These are phyloP conservation scores for Candida morakotiae DNA, from an alignment of 805 yeast genomes.

Conservation along the genomic window DNA sequence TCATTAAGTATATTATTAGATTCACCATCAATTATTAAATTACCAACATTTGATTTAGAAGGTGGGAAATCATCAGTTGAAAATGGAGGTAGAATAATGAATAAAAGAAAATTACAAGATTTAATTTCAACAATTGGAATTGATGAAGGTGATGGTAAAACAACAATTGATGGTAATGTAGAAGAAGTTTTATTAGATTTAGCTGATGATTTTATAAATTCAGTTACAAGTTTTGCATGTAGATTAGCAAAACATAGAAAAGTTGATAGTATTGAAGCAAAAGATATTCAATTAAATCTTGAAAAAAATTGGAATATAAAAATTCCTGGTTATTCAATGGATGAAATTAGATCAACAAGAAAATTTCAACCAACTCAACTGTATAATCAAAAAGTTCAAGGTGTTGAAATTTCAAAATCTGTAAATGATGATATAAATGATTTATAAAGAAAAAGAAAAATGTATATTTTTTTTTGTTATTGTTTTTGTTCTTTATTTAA, in stretches of 20 bases:
- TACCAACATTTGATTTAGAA: constrained; percentile 74
- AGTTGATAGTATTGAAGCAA: constrained; percentile 78
- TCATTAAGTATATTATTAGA: constrained; percentile 59
- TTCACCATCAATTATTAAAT: constrained; percentile 67
- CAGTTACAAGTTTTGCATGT: constrained; percentile 91
- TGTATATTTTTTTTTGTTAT: not conserved
- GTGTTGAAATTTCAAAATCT: constrained; percentile 61
- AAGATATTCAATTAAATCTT: constrained; percentile 86
- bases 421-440: constrained; percentile 42
- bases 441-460: not conserved
- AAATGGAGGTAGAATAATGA: constrained; percentile 68
- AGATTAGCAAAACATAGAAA: constrained; percentile 92
- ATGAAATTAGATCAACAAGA: constrained; percentile 77
- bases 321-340: constrained; percentile 89
- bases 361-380: constrained; percentile 64
- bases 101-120: constrained; percentile 86
- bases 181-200: constrained; percentile 86
- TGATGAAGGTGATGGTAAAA: constrained; percentile 88
- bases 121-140: constrained; percentile 77
- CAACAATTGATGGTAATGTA: constrained; percentile 90
- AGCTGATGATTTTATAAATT: constrained; percentile 92
- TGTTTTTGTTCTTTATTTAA: constrained; percentile 20
- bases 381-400: constrained; percentile 65
- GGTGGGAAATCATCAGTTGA: constrained; percentile 29
- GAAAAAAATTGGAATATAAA: constrained; percentile 94